Conservation (phyloP, 495 filamentous ascomycete species). For the Xylaria venustula region DNA sequence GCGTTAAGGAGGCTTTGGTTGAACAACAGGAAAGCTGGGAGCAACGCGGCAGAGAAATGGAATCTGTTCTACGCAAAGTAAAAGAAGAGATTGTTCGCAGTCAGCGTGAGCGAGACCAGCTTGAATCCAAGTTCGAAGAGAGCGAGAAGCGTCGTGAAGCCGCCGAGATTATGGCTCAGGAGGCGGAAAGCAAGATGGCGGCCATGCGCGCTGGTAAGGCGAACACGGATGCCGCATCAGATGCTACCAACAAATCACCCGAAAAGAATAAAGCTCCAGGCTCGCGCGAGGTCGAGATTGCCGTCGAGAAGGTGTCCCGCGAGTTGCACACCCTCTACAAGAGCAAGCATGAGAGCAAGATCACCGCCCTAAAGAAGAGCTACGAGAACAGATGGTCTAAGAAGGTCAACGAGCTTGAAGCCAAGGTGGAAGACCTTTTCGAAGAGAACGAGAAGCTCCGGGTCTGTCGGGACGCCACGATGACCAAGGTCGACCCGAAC, state of each 20-base stretch:
- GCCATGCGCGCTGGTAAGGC: slow-evolving; percentile 58
- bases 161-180: slow-evolving; percentile 61
- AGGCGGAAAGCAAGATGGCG: slow-evolving; percentile 71
- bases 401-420: slow-evolving; percentile 72
- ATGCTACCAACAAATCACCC: slow-evolving; percentile 23
- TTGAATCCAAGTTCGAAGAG: slow-evolving; percentile 69
- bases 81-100: slow-evolving; percentile 76
- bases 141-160: slow-evolving; percentile 67
- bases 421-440: slow-evolving; percentile 60
- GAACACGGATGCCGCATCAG: slow-evolving; percentile 32
- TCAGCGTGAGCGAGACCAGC: slow-evolving; percentile 72
- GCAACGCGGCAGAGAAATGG: slow-evolving; percentile 79
- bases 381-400: slow-evolving; percentile 90
- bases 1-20: slow-evolving; percentile 64
- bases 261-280: slow-evolving; percentile 26
- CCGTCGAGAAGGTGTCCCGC: slow-evolving; percentile 85
- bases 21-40: slow-evolving; percentile 84
- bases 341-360: slow-evolving; percentile 92
- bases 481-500: slow-evolving; percentile 57
- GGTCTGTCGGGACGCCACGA: slow-evolving; percentile 60
- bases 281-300: slow-evolving; percentile 67
- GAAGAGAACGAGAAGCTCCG: slow-evolving; percentile 74
- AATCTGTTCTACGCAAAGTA: slow-evolving; percentile 70
- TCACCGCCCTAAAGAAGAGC: slow-evolving; percentile 88
- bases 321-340: slow-evolving; percentile 95